Conservation (phyloP, 257 asterid genomes). For the Solanum corneliomulleri region DNA sequence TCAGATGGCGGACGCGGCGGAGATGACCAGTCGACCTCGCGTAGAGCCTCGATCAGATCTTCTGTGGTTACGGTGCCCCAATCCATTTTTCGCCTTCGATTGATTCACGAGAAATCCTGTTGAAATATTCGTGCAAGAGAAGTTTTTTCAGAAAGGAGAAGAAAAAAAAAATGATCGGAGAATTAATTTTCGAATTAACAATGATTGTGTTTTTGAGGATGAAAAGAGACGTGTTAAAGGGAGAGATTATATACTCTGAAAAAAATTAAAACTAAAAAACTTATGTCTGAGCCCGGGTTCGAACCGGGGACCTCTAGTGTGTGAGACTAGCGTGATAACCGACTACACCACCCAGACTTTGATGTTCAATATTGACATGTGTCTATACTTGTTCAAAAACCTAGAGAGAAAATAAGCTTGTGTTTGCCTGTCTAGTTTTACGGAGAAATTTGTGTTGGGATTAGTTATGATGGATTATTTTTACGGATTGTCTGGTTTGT, state of each 20-base stretch:
- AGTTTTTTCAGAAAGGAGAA: too few relatives aligned
- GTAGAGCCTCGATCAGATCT: slow-evolving; percentile 84
- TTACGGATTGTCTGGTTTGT: rapidly evolving
- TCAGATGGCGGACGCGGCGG: slow-evolving; percentile 83
- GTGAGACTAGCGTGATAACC: slow-evolving; percentile 99
- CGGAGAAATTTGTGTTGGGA: neutral
- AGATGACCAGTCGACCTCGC: slow-evolving; percentile 94
- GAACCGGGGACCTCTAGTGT: slow-evolving; percentile 99
- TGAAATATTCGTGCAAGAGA: neutral
- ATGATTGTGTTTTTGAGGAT: neutral
- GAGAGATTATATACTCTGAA: neutral
- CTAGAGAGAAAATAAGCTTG: neutral
- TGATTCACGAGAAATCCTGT: neutral
- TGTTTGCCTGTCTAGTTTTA: neutral
- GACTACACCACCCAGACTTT: slow-evolving; percentile 97
- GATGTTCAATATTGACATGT: rapidly evolving
- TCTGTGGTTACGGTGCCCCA: slow-evolving; percentile 88
- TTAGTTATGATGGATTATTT: neutral
- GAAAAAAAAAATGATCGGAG: neutral
- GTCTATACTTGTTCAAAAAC: too few relatives aligned
- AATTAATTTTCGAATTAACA: neutral
- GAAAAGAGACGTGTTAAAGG: neutral
- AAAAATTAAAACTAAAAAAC: neutral
- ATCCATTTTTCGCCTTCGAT: slow-evolving; percentile 39
- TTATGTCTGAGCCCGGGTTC: slow-evolving; percentile 95